Base-by-base conservation (phyloP, 495 filamentous ascomycete genomes). In the Cercophora scortea region DNA sequence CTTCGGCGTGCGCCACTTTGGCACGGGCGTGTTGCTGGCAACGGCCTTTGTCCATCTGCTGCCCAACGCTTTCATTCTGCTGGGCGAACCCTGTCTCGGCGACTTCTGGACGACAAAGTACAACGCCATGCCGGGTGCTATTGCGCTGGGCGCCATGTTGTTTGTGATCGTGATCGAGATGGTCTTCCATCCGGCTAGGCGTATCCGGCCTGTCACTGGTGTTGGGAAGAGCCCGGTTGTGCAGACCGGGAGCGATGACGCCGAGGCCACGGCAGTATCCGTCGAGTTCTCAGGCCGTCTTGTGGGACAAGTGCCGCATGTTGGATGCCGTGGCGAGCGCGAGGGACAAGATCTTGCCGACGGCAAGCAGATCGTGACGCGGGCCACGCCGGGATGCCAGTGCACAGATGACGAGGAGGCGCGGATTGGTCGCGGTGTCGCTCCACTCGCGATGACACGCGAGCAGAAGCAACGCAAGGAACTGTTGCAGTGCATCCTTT, bases 1-100 rank as follows among this genome's bases (percentile, higher is more conserved):
- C 57, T 90, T 90, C 64, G 68, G 83, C 43, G 86, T 85, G 15
- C 84, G 86, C 42, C 87, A 92, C 66, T 89, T 93, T 54, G 88
- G 88, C 42, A 92, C 88, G 6, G 88, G 88, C 9, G 88, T 93
- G 12, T 70, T 93, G 38, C 85, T 93, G 45, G 88, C 88, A 16
- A 91, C 88, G n/a, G 88, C 88, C 19, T 92, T 93, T 60, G 88
- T 92, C 6, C 88, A 93, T 64, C 71, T 84, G 16, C 82, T 93
- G 5, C 88, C 88, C 1, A 92, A 87, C 1, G 88, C 88, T 33
- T 92, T 93, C 65, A 69, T 81, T 46, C 90, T 87, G 4, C 75
- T 93, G 32, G 86, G 82, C n/a, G 81, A 91, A 58, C 79, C 82
- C 42, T 93, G 88, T 61, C 82, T 93, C 9, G 85, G 87, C 19